Evolutionary conservation across 2,329 filamentous ascomycete species (phyloP), one percentile per base, ranked within the genome.

Genomic region (Sporothrix globosa): DNA sequence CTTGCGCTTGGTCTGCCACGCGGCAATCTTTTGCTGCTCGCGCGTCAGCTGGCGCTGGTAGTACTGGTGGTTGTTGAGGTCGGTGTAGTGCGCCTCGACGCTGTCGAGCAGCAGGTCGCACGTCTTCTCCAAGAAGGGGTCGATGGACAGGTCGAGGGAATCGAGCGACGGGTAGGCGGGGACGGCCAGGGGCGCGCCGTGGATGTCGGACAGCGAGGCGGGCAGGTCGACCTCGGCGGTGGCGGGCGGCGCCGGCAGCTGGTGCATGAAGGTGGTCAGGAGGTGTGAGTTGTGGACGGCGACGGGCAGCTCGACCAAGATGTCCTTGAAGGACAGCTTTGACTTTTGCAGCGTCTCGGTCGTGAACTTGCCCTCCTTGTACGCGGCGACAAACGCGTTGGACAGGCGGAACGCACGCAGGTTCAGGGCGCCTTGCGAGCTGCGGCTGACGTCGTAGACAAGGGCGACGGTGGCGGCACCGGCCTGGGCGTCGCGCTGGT

Each of bases 61-160:
- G 87, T 88, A 89, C 82, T 97, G 94, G 85, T 96, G 96, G 87
- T 99, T 99, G 89, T 98, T 98, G 80, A 97, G 91, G 83, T 99
- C 96, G 72, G 94, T 97, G 84, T 98, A 96, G 85, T 99, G 96
- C 70, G 91, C 91, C 85, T 99, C 96, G 80, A 99, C 97, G 85
- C 91, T 93, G 79, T 99, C 96, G 73, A 98, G 89, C 70, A 99
- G 88, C 75, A 97, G 88, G 79, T 99, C 95, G 83, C 93, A 97
- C 68, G 95, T 97, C 88, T 97, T 97, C 87, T 98, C 95, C 63
- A 99, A 89, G 86, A 96, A 97, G 44, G 96, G 96, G 80, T 99
- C 96, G 81, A 98, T 96, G 74, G 91, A 92, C 73, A 99, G 89
- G 76, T 97, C 93, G 71, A 99, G 89, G 74, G 89, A 89, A 77